A percentile compares a stretch with the other conserved stretches of the same genome.
phyloP scores from a whole-genome alignment of 441 rosid species.

The Arabidopsis hybrid region DNA sequence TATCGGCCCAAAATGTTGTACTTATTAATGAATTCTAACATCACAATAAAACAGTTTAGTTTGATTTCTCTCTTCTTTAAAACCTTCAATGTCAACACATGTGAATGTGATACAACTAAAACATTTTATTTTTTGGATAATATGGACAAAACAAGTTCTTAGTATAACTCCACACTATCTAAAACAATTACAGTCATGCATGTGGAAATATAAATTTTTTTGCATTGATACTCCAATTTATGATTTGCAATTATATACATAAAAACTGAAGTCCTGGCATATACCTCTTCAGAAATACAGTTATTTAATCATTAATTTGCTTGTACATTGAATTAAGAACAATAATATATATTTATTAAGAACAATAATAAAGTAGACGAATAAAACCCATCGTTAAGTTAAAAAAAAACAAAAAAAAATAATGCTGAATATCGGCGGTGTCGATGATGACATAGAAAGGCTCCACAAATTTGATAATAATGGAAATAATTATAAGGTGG shows the following conservation, averaged over 20 bases:
- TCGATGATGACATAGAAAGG: slow-evolving; percentile 40
- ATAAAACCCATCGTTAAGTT: slow-evolving; percentile 3
- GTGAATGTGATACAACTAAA: slow-evolving; percentile 2
- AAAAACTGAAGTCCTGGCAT: no score
- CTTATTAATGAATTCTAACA: neutral
- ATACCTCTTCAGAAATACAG: no score
- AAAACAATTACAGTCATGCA: neutral
- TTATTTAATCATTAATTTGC: neutral
- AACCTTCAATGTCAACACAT: neutral
- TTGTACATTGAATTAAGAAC: neutral
- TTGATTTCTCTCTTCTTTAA: neutral
- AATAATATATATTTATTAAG: neutral
- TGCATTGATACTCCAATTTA: no score
- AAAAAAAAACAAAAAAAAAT: neutral
- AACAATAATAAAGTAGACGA: neutral
- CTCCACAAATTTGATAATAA: slow-evolving; percentile 39
- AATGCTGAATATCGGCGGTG: slow-evolving; percentile 29
- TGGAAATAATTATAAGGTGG: slow-evolving; percentile 43
- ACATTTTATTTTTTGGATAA: no score
- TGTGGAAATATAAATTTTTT: neutral
- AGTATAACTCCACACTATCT: no score
- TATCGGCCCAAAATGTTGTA: neutral
- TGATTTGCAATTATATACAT: no score
- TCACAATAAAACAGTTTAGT: neutral
- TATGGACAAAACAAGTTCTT: no score